A percentile compares a stretch with the other conserved stretches of the same genome.
Conservation (phyloP, 1,139 yeast genomes). For the Debaryomyces psychrophilus region DNA sequence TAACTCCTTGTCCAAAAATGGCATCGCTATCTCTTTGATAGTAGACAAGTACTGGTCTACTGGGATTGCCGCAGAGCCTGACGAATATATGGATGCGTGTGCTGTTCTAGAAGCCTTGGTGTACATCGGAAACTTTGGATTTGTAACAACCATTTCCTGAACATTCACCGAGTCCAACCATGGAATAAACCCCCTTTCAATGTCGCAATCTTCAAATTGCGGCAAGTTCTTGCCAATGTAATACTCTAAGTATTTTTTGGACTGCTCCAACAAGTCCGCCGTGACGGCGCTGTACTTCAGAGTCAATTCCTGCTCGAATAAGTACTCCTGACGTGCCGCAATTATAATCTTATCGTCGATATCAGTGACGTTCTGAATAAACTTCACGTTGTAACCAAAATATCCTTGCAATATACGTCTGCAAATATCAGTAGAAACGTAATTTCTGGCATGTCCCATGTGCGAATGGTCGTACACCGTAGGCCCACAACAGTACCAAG, state of each 20-base stretch:
- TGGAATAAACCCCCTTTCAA: constrained; percentile 41
- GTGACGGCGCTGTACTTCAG: constrained; percentile 34
- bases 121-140: constrained; percentile 89
- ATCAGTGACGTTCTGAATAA: constrained; percentile 96
- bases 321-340: constrained; percentile 87
- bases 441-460: constrained; percentile 99
- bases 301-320: constrained; percentile 63
- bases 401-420: constrained; percentile 86
- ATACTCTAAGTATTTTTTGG: constrained; percentile 44
- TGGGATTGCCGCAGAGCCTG: constrained; percentile 18
- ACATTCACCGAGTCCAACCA: constrained; percentile 60
- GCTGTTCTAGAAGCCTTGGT: constrained; percentile 66
- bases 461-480: constrained; percentile 97
- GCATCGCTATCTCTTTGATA: constrained; percentile 75
- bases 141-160: constrained; percentile 50
- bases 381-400: constrained; percentile 83
- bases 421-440: constrained; percentile 90
- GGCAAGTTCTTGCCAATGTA: constrained; percentile 65
- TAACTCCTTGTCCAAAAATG: constrained; percentile 65
- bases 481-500: constrained; percentile 99
- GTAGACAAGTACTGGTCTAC: constrained; percentile 45
- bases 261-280: constrained; percentile 40
- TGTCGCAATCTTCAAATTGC: constrained; percentile 31
- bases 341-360: constrained; percentile 95
- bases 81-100: constrained; percentile 37